Percentiles rank a stretch among this genome's conserved stretches.
phyloP scores from a whole-genome alignment of 1,139 yeast species.

The Hemisphaericaspora subhashii region DNA sequence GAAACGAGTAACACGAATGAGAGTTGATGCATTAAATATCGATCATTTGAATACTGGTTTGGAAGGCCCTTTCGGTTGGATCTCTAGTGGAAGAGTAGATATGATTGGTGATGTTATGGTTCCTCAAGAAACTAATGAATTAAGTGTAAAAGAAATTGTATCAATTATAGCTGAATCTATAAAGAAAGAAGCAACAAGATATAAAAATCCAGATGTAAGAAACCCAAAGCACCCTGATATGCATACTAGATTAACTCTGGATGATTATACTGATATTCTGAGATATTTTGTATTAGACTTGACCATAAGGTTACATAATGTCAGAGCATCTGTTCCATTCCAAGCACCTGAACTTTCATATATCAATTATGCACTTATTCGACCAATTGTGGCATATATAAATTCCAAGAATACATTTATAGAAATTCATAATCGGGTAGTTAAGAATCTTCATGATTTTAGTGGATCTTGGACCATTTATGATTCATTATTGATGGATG shows the following conservation, averaged over 20 bases:
- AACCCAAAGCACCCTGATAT: constrained; percentile 31
- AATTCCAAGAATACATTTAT: constrained; percentile 87
- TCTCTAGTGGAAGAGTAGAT: constrained; percentile 85
- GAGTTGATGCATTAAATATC: constrained; percentile 81
- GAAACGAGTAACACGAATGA: constrained; percentile 70
- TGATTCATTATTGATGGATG: constrained; percentile 90
- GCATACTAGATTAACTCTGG: constrained; percentile 26
- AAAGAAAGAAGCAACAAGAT: constrained; percentile 40
- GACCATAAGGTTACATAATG: constrained; percentile 75
- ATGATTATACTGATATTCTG: constrained; percentile 35
- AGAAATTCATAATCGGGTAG: constrained; percentile 83
- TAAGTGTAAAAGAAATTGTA: constrained; percentile 43
- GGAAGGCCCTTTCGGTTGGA: constrained; percentile 97
- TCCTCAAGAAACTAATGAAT: constrained; percentile 57
- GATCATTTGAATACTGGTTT: constrained; percentile 90
- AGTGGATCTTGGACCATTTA: constrained; percentile 97
- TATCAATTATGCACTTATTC: constrained; percentile 83
- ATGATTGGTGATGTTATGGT: constrained; percentile 88
- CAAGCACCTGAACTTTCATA: constrained; percentile 83
- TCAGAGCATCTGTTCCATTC: constrained; percentile 84
- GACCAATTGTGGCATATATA: constrained; percentile 95
- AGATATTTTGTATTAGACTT: constrained; percentile 76
- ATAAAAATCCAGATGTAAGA: constrained; percentile 35
- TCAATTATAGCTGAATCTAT: constrained; percentile 40
- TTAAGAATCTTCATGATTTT: constrained; percentile 76